phyloP scores from a whole-genome alignment of 305 asterid species.

The Fraxinus paxiana region DNA sequence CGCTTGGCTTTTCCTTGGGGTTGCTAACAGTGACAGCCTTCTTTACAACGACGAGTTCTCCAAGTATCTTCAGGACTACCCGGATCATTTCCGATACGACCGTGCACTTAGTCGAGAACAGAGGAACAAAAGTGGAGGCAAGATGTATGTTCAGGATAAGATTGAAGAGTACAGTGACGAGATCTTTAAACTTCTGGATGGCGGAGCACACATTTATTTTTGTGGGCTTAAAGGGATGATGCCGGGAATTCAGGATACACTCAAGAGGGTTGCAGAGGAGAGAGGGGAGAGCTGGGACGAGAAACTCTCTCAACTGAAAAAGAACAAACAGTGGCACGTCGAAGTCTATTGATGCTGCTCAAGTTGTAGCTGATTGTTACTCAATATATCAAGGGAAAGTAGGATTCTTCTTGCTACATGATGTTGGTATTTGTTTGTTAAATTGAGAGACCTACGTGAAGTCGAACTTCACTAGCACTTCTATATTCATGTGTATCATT shows the following conservation, averaged over 20 bases:
- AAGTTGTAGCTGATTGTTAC: background rate
- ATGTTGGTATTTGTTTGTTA: background rate
- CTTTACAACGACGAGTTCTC: conserved; percentile 83
- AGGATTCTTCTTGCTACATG: background rate
- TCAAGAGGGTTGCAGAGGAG: conserved; percentile 77
- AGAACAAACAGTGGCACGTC: conserved; percentile 97
- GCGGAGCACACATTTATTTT: conserved; percentile 88
- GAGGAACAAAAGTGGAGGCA: conserved; percentile 79
- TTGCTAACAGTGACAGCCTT: conserved; percentile 84
- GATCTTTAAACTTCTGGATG: conserved; percentile 75
- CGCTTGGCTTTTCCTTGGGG: conserved; percentile 99
- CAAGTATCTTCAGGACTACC: conserved; percentile 63
- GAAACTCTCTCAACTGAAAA: conserved; percentile 75
- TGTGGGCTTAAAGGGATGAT: conserved; percentile 98
- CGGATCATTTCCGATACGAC: conserved; percentile 75
- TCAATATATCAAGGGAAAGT: background rate
- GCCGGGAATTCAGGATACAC: conserved; percentile 94
- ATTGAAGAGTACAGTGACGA: conserved; percentile 94
- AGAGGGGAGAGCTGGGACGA: conserved; percentile 89
- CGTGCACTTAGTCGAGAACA: conserved; percentile 90
- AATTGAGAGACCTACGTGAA: background rate
- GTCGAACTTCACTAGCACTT: background rate
- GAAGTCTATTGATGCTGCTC: conserved; percentile 60
- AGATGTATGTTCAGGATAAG: conserved; percentile 96
- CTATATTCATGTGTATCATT: background rate